These are phyloP conservation scores for Cynanchum wilfordii DNA, from an alignment of 257 asterid species.

Conservation along the genomic window DNA sequence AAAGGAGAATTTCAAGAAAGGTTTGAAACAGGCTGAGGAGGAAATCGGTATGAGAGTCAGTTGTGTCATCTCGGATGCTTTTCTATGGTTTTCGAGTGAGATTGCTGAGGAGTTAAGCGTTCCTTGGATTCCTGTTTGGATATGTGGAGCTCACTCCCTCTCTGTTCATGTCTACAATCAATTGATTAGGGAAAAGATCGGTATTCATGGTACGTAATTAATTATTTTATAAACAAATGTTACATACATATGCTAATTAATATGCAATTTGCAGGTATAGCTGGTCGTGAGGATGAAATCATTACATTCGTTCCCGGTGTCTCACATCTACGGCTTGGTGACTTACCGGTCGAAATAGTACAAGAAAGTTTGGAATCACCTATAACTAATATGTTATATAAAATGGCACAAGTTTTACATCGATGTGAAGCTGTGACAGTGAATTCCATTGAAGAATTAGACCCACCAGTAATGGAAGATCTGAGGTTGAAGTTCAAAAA, in stretches of 20 bases:
- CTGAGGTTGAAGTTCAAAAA: constrained; percentile 23
- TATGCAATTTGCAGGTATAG: too few relatives aligned
- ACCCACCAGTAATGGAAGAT: constrained; percentile 16
- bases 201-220: too few relatives aligned
- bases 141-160: constrained; percentile 51
- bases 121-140: constrained; percentile 71
- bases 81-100: constrained; percentile 53
- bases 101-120: constrained; percentile 46
- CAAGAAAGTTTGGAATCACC: too few relatives aligned
- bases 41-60: constrained; percentile 39
- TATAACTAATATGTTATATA: too few relatives aligned
- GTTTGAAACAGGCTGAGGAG: constrained; percentile 36
- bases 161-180: constrained; percentile 52
- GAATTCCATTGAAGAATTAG: constrained; percentile 27
- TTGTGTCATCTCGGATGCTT: constrained; percentile 59
- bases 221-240: too few relatives aligned
- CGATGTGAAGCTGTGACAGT: constrained; percentile 22
- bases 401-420: too few relatives aligned
- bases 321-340: too few relatives aligned
- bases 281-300: too few relatives aligned
- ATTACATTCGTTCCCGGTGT: too few relatives aligned
- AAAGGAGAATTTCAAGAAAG: constrained; percentile 48
- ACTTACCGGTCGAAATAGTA: too few relatives aligned
- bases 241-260: too few relatives aligned
- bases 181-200: constrained; percentile 22